Percentiles rank a stretch among this genome's conserved stretches.
phyloP scores from a whole-genome alignment of 768 basidiomycete genomes.

The Tylopilus sp. region DNA sequence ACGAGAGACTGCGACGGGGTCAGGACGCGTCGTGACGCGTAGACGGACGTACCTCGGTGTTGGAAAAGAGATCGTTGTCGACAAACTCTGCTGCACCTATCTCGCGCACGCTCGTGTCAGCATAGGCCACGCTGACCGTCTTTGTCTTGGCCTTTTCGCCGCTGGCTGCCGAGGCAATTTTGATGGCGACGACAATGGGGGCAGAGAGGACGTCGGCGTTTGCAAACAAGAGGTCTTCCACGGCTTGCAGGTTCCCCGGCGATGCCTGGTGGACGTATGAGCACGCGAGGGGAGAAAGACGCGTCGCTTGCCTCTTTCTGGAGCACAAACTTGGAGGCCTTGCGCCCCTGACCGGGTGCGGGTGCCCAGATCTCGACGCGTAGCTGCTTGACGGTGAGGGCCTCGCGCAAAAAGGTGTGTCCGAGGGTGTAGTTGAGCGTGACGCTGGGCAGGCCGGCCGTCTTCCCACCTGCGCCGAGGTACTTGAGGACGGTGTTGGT shows the following conservation, averaged over 20 bases:
- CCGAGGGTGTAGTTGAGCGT: slow-evolving; percentile 74
- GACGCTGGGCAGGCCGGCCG: slow-evolving; percentile 70
- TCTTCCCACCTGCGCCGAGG: slow-evolving; percentile 63
- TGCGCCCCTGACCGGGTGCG: slow-evolving; percentile 71
- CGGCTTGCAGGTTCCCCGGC: slow-evolving; percentile 66
- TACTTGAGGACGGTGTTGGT: slow-evolving; percentile 94
- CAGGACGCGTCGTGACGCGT: background rate
- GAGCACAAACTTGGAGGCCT: slow-evolving; percentile 68
- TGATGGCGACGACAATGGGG: slow-evolving; percentile 89
- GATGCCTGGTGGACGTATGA: slow-evolving; percentile 52
- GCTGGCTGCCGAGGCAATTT: slow-evolving; percentile 55
- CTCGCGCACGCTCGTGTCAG: slow-evolving; percentile 81
- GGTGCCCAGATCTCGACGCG: slow-evolving; percentile 88
- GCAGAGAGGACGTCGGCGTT: slow-evolving; percentile 77
- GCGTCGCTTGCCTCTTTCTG: slow-evolving; percentile 65
- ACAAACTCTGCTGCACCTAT: slow-evolving; percentile 89
- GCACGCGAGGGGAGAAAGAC: background rate
- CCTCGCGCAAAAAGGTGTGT: slow-evolving; percentile 80
- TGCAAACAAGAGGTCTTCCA: slow-evolving; percentile 83
- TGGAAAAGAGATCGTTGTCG: slow-evolving; percentile 95
- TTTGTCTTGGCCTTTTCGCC: slow-evolving; percentile 60
- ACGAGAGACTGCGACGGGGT: slow-evolving; percentile 65
- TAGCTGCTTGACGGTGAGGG: slow-evolving; percentile 85
- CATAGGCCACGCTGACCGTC: slow-evolving; percentile 86
- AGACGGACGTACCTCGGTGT: slow-evolving; percentile 68